phyloP scores from a whole-genome alignment of 164 flowering plant genomes.

The Stephania yunnanensis region DNA sequence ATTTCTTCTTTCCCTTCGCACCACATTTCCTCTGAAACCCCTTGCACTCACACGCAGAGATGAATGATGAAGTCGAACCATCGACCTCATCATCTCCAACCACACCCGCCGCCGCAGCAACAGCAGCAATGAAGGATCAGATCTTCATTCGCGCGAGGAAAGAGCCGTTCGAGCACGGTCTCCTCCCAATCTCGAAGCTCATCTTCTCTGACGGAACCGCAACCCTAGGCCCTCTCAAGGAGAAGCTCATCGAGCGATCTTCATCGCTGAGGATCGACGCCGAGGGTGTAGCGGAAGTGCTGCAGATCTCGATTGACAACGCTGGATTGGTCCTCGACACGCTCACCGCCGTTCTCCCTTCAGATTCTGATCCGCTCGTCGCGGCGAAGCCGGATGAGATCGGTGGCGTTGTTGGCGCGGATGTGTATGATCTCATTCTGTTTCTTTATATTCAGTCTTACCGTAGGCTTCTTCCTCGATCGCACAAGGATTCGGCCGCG shows the following conservation, averaged over 20 bases:
- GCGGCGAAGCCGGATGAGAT: constrained; percentile 30
- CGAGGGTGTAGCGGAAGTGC: constrained; percentile 38
- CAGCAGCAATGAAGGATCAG: constrained; percentile 18
- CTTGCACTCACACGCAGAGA: background rate
- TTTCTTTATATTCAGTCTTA: constrained; percentile 85
- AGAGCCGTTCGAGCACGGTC: constrained; percentile 94
- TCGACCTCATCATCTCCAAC: background rate
- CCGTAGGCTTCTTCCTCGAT: constrained; percentile 69
- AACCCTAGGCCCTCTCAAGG: constrained; percentile 56
- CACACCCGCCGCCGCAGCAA: constrained; percentile 28
- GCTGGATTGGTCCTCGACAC: constrained; percentile 77
- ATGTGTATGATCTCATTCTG: constrained; percentile 67
- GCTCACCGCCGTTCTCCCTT: constrained; percentile 56
- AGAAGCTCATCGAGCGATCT: constrained; percentile 28
- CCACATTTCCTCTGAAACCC: background rate
- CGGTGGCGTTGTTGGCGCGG: constrained; percentile 48
- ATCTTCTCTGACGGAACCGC: constrained; percentile 69
- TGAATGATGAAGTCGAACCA: constrained; percentile 24
- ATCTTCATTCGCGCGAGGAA: constrained; percentile 44
- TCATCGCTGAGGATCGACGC: constrained; percentile 34
- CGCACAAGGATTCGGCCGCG: constrained; percentile 86
- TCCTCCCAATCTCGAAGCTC: constrained; percentile 81
- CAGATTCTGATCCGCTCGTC: constrained; percentile 47
- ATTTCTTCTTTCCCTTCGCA: background rate
- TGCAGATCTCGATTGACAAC: constrained; percentile 75